These are phyloP conservation scores for Tetradesmus obliquus DNA, from an alignment of 139 green algal genomes.

Conservation along the genomic window DNA sequence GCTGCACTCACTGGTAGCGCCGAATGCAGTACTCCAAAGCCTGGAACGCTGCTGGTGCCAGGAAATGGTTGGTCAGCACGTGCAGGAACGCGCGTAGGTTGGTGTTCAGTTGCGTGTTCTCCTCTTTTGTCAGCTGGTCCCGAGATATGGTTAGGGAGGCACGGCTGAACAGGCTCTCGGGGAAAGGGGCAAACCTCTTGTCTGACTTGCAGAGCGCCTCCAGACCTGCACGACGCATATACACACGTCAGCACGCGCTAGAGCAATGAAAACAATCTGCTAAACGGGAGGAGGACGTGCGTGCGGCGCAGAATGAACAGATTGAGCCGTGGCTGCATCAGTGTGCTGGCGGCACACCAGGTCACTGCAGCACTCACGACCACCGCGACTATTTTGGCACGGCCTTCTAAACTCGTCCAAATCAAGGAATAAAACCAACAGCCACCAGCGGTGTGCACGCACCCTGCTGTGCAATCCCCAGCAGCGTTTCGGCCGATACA, in stretches of 20 bases:
- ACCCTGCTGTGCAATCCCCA: conserved; percentile 61
- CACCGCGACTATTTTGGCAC: not conserved
- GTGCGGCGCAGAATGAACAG: no score
- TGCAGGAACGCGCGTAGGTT: conserved; percentile 74
- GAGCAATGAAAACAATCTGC: not conserved
- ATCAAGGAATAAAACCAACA: not conserved
- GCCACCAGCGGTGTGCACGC: not conserved
- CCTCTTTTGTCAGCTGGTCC: conserved; percentile 72
- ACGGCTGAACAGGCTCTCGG: conserved; percentile 80
- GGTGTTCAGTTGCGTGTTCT: conserved; percentile 63
- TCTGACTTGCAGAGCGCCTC: conserved; percentile 78
- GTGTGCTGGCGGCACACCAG: not conserved
- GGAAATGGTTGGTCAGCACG: conserved; percentile 84
- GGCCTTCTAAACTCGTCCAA: not conserved
- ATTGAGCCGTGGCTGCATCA: not conserved
- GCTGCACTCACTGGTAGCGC: conserved; percentile 76
- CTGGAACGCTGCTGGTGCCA: conserved; percentile 76
- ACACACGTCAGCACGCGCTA: not conserved
- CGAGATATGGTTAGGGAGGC: conserved; percentile 58
- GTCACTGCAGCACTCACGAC: not conserved
- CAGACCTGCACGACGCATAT: conserved; percentile 72
- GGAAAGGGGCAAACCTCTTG: conserved; percentile 72
- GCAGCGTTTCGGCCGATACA: conserved; percentile 69
- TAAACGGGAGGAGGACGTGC: not conserved
- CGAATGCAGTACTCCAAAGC: conserved; percentile 92